phyloP scores from a whole-genome alignment of 495 filamentous ascomycete genomes.

The Annulohypoxylon bovei region DNA sequence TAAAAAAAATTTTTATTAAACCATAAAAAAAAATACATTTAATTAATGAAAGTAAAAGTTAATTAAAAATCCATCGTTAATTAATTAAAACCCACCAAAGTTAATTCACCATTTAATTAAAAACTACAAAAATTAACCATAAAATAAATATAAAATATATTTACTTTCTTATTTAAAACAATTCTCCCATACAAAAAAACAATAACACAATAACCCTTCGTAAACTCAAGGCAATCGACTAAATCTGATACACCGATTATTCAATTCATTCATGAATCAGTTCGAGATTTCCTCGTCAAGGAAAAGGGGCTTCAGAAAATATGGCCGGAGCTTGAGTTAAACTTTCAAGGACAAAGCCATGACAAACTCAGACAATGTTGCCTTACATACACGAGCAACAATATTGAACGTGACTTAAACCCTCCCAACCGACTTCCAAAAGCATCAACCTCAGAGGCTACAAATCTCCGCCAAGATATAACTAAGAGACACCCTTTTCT shows the following conservation, averaged over 20 bases:
- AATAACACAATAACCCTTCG: no score
- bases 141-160: no score
- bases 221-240: no score
- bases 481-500: background rate
- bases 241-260: background rate
- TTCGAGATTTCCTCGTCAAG: slow-evolving; percentile 1
- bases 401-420: background rate
- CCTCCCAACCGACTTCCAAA: background rate
- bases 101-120: no score
- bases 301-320: slow-evolving; percentile 8
- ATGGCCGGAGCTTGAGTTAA: background rate
- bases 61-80: no score
- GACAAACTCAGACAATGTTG: background rate
- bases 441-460: background rate
- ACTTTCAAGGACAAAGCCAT: background rate
- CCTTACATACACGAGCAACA: background rate
- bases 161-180: no score
- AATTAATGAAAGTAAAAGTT: no score
- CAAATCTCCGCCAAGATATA: background rate
- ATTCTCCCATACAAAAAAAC: no score
- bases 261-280: slow-evolving; percentile 8
- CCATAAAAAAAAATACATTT: no score
- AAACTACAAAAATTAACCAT: no score
- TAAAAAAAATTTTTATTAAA: no score
- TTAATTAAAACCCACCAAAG: no score